phyloP scores from a whole-genome alignment of 2,329 filamentous ascomycete genomes.

The Sporothrix schenckii region DNA sequence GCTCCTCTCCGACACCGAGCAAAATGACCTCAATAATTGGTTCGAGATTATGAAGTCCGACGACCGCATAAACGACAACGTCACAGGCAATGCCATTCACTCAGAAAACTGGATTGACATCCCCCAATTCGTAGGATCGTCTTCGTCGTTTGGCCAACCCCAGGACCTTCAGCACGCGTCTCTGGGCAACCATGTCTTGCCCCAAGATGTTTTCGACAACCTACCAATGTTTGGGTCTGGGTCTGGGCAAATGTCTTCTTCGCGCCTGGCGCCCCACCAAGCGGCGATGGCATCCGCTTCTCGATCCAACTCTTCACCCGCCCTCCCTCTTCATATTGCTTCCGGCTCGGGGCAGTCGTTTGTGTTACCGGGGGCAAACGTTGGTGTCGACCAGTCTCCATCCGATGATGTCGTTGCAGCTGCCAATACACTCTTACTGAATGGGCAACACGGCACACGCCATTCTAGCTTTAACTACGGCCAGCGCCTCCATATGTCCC shows the following conservation, averaged over 20 bases:
- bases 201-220: conserved; percentile 39
- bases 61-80: conserved; percentile 38
- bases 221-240: conserved; percentile 34
- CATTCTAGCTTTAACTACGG: conserved; percentile 18
- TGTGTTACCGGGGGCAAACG: conserved; percentile 28
- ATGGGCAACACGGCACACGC: conserved; percentile 42
- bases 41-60: conserved; percentile 59
- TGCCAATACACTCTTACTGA: conserved; percentile 54
- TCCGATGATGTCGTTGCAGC: conserved; percentile 63
- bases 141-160: conserved; percentile 64
- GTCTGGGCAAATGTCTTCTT: neutral
- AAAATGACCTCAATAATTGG: conserved; percentile 60
- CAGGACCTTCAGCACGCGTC: conserved; percentile 42
- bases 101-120: conserved; percentile 60
- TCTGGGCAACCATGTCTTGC: conserved; percentile 38
- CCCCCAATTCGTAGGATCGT: conserved; percentile 66
- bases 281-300: conserved; percentile 28
- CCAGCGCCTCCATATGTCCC: conserved; percentile 33
- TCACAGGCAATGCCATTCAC: conserved; percentile 54
- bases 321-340: conserved; percentile 9
- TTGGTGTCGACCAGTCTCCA: conserved; percentile 40
- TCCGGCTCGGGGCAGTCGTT: neutral
- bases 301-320: conserved; percentile 23
- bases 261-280: conserved; percentile 35
- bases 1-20: conserved; percentile 65